These are phyloP conservation scores for Batkoa obscura DNA, from an alignment of 371 early-diverging fungal genomes.

Conservation along the genomic window DNA sequence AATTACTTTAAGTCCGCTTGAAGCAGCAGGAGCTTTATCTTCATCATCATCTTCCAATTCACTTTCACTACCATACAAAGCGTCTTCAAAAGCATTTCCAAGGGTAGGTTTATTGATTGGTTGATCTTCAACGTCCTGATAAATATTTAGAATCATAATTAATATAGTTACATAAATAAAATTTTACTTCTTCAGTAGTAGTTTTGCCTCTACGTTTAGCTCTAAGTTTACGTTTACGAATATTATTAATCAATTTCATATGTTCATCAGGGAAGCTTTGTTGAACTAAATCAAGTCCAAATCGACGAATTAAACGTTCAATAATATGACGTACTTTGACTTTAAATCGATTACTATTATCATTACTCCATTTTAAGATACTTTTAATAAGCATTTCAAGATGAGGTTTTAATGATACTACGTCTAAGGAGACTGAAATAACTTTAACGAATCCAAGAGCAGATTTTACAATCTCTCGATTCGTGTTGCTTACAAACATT, in stretches of 20 bases:
- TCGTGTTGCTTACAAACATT: conserved; percentile 51
- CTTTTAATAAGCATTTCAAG: conserved; percentile 35
- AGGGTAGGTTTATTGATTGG: conserved; percentile 14
- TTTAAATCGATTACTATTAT: conserved; percentile 75
- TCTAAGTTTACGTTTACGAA: conserved; percentile 75
- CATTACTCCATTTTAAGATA: conserved; percentile 63
- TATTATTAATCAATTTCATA: conserved; percentile 71
- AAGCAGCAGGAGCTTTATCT: conserved; percentile 10
- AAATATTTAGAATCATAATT: background rate
- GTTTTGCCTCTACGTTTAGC: conserved; percentile 55
- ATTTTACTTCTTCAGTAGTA: conserved; percentile 21
- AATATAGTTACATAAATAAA: conserved; percentile 9
- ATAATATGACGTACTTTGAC: conserved; percentile 78
- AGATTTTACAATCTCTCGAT: conserved; percentile 80
- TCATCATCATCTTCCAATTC: conserved; percentile 59
- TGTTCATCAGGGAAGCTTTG: conserved; percentile 74
- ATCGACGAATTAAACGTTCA: conserved; percentile 75
- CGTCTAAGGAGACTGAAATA: conserved; percentile 55
- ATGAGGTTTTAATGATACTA: conserved; percentile 38
- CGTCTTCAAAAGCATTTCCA: conserved; percentile 72
- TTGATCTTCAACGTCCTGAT: conserved; percentile 8
- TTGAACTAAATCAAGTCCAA: conserved; percentile 57
- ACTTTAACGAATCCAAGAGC: conserved; percentile 89
- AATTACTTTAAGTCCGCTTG: background rate
- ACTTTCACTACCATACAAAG: conserved; percentile 75